Evolutionary conservation across 805 yeast species (phyloP).

Genomic region (Metschnikowia noctiluminum): DNA sequence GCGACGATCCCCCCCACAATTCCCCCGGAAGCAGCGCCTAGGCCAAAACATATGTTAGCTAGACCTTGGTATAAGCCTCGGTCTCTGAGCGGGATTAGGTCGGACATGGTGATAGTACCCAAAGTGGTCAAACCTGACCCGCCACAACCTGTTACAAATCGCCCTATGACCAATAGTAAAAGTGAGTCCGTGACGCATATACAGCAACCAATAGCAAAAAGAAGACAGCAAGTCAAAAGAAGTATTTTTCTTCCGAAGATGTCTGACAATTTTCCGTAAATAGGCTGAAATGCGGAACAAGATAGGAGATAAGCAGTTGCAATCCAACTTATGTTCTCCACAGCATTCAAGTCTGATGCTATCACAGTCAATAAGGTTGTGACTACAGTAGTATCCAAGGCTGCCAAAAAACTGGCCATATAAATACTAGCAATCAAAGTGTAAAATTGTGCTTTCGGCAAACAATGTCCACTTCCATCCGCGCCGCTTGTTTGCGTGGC

Average conservation of each 20-base stretch:
- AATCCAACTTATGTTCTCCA: constrained; percentile 66
- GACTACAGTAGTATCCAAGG: constrained; percentile 66
- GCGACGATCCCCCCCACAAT: constrained; percentile 52
- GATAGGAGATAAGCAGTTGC: constrained; percentile 69
- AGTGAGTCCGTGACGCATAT: constrained; percentile 54
- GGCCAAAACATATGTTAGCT: constrained; percentile 70
- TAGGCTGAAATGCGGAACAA: constrained; percentile 70
- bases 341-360: constrained; percentile 64
- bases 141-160: constrained; percentile 81
- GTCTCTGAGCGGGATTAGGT: constrained; percentile 69
- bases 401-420: constrained; percentile 51
- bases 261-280: constrained; percentile 68
- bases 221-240: constrained; percentile 48
- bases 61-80: constrained; percentile 83
- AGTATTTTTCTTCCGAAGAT: constrained; percentile 62
- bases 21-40: constrained; percentile 56
- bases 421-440: constrained; percentile 31
- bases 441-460: constrained; percentile 30
- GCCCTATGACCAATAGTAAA: constrained; percentile 49
- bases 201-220: constrained; percentile 55
- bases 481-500: no score
- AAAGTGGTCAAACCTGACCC: constrained; percentile 85
- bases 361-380: constrained; percentile 62
- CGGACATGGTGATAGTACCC: constrained; percentile 73
- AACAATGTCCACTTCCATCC: constrained; percentile 13